A percentile compares a stretch with the other conserved stretches of the same genome.
phyloP scores from a whole-genome alignment of 2,329 filamentous ascomycete species.

The Claviceps lovelessii region DNA sequence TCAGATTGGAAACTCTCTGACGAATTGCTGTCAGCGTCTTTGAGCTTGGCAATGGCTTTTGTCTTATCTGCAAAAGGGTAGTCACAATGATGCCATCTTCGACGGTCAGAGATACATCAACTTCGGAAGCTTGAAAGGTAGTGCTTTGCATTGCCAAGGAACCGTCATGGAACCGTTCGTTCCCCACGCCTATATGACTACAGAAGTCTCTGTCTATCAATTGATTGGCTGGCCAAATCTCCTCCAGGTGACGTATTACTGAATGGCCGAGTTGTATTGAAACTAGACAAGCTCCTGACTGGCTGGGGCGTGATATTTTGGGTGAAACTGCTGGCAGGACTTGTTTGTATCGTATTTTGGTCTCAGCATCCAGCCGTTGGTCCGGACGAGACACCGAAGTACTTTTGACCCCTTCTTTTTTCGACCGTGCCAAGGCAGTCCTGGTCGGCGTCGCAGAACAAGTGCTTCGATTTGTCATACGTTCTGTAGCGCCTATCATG shows the following conservation, averaged over 20 bases:
- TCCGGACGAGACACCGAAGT: background rate
- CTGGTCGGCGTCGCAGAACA: background rate
- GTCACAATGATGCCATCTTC: constrained; percentile 55
- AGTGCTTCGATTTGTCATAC: background rate
- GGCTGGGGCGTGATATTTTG: constrained; percentile 4
- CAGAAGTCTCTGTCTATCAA: constrained; percentile 48
- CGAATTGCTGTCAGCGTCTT: constrained; percentile 32
- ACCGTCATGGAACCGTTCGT: constrained; percentile 17
- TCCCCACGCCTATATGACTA: constrained; percentile 10
- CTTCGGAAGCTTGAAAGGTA: constrained; percentile 35
- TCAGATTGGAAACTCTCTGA: constrained; percentile 37
- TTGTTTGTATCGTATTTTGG: background rate
- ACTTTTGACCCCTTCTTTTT: background rate
- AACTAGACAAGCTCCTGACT: constrained; percentile 29
- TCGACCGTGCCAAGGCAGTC: background rate
- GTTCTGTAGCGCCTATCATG: constrained; percentile 1
- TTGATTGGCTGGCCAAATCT: constrained; percentile 31
- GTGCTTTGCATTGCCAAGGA: background rate
- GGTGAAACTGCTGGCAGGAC: constrained; percentile 7
- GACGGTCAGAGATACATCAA: constrained; percentile 61
- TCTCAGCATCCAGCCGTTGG: background rate
- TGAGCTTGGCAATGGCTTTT: constrained; percentile 47
- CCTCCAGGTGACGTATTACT: constrained; percentile 36
- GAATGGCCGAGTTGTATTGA: constrained; percentile 32
- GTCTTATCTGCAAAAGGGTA: constrained; percentile 56